Percentiles rank a stretch among this genome's conserved stretches.
phyloP scores from a whole-genome alignment of 306 rosid genomes.

The Prunus campanulata region DNA sequence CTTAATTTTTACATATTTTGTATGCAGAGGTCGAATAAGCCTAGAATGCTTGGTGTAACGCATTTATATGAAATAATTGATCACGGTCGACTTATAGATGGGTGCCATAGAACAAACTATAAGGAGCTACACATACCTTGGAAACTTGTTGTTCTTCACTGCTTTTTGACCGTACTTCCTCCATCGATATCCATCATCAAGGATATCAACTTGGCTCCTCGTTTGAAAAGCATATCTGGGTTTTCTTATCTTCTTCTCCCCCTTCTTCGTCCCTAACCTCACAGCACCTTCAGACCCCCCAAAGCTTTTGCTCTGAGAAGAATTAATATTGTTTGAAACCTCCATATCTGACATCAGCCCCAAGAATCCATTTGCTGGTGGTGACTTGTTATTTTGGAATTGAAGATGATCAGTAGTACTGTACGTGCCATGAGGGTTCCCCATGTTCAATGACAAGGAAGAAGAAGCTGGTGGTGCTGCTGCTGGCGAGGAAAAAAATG shows the following conservation, averaged over 20 bases:
- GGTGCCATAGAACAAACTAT: background rate
- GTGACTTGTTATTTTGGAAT: conserved; percentile 8
- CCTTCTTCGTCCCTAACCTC: conserved; percentile 17
- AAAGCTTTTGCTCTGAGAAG: background rate
- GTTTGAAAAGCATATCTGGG: conserved; percentile 57
- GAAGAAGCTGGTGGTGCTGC: conserved; percentile 13
- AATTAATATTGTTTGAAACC: background rate
- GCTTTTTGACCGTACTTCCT: conserved; percentile 61
- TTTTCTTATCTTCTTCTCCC: conserved; percentile 38
- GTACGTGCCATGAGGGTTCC: background rate
- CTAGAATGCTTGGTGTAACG: too few species aligned
- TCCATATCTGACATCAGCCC: conserved; percentile 35
- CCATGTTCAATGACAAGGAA: conserved; percentile 27
- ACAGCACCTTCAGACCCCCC: conserved; percentile 8
- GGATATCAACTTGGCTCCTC: conserved; percentile 57
- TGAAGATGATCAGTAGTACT: background rate
- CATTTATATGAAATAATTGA: too few species aligned
- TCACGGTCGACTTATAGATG: too few species aligned
- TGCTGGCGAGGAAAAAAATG: conserved; percentile 20
- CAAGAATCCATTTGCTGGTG: conserved; percentile 24
- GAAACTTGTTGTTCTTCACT: conserved; percentile 54
- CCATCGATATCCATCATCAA: conserved; percentile 58
- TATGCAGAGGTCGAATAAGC: too few species aligned
- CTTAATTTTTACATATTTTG: too few species aligned
- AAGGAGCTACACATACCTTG: conserved; percentile 33